Evolutionary conservation across 805 yeast genomes (phyloP).

Genomic region (Komagataella pseudopastoris): DNA sequence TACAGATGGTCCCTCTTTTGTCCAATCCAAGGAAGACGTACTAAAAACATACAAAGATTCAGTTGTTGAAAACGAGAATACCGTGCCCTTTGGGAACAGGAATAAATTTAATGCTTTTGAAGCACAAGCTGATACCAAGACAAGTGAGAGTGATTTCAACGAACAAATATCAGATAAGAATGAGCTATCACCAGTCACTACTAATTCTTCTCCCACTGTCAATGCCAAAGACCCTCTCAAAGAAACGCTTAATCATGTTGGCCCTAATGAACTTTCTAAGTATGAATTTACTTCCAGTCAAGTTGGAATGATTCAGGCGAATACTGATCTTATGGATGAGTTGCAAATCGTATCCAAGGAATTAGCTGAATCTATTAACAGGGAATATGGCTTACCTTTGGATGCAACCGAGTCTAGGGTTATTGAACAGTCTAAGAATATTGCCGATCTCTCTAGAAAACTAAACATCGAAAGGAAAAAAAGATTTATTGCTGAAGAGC

Average conservation of each 20-base stretch:
- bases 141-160: neutral
- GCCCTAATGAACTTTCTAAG: neutral
- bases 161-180: neutral
- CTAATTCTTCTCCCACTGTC: constrained; percentile 1
- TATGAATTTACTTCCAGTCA: constrained; percentile 41
- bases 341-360: constrained; percentile 58
- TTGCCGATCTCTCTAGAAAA: constrained; percentile 40
- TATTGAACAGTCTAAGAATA: constrained; percentile 24
- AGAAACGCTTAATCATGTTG: neutral
- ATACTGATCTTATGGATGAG: constrained; percentile 44
- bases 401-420: constrained; percentile 9
- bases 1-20: neutral
- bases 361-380: constrained; percentile 54
- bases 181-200: neutral
- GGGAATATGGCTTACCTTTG: constrained; percentile 52
- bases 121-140: neutral
- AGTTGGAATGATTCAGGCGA: constrained; percentile 46
- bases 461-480: constrained; percentile 52
- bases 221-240: neutral
- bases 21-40: neutral
- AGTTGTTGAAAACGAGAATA: neutral
- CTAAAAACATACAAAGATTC: neutral
- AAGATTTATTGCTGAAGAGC: constrained; percentile 61
- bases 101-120: neutral
- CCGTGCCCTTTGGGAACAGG: neutral